Evolutionary conservation across 2,329 filamentous ascomycete species (phyloP).

Genomic region (Akanthomyces muscarius): DNA sequence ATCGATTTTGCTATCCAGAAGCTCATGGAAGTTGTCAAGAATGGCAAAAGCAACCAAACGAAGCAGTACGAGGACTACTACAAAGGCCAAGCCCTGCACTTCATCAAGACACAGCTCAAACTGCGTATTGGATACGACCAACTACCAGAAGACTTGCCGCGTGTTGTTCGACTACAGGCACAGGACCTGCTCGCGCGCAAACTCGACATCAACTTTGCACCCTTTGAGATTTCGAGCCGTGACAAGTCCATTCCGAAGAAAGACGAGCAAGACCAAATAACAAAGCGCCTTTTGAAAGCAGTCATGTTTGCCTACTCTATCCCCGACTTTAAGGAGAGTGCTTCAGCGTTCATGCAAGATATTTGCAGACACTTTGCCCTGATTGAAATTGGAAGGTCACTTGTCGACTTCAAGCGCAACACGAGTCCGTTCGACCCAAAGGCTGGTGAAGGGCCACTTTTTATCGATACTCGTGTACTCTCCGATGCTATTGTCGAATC

Average conservation of each 20-base stretch:
- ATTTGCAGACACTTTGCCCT: conserved; percentile 88
- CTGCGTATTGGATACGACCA: conserved; percentile 82
- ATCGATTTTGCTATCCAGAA: conserved; percentile 87
- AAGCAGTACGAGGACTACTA: conserved; percentile 76
- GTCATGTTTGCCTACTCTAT: conserved; percentile 81
- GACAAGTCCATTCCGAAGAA: conserved; percentile 85
- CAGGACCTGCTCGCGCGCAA: conserved; percentile 76
- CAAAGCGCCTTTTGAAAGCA: conserved; percentile 86
- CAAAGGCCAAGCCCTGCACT: conserved; percentile 85
- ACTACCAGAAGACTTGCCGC: conserved; percentile 83
- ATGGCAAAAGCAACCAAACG: conserved; percentile 44
- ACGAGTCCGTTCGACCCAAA: conserved; percentile 78
- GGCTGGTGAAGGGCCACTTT: conserved; percentile 80
- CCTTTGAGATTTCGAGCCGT: conserved; percentile 71
- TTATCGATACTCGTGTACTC: conserved; percentile 80
- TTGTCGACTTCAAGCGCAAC: conserved; percentile 73
- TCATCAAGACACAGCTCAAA: conserved; percentile 87
- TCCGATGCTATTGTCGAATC: conserved; percentile 89
- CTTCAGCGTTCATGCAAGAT: conserved; percentile 70
- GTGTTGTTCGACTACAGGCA: conserved; percentile 80
- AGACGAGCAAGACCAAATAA: conserved; percentile 71
- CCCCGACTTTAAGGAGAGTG: conserved; percentile 72
- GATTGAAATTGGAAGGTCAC: conserved; percentile 80
- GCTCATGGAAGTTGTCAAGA: conserved; percentile 74
- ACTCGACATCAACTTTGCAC: conserved; percentile 63